Conservation (phyloP, 495 filamentous ascomycete genomes). For the Filosporella fistucella region DNA sequence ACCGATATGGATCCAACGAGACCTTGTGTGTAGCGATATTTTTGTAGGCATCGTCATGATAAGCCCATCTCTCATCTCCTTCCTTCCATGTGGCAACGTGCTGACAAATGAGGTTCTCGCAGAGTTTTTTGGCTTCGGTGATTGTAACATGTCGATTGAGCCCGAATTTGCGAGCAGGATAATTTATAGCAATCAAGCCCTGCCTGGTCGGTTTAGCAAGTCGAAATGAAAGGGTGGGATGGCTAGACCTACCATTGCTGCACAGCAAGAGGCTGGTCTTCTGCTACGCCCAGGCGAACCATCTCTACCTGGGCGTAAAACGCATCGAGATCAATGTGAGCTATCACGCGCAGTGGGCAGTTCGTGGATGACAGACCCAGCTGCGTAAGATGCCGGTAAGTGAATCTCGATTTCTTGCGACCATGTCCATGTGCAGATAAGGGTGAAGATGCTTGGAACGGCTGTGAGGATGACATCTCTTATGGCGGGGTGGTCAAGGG, state of each 20-base stretch:
- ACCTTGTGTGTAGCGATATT: conserved; percentile 89
- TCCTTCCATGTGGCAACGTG: conserved; percentile 95
- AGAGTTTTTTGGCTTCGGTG: conserved; percentile 81
- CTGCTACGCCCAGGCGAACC: conserved; percentile 70
- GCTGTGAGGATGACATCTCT: conserved; percentile 22
- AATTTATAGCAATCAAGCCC: conserved; percentile 93
- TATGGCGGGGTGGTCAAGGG: too few species aligned
- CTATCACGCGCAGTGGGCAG: conserved; percentile 79
- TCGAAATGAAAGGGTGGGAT: conserved; percentile 20
- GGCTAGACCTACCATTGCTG: conserved; percentile 63
- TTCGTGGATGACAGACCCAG: conserved; percentile 65
- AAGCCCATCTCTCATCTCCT: conserved; percentile 87
- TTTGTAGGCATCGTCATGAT: conserved; percentile 69
- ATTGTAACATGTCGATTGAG: conserved; percentile 71
- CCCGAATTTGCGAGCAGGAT: conserved; percentile 77
- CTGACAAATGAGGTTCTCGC: conserved; percentile 78
- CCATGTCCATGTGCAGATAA: background rate
- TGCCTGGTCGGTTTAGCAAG: conserved; percentile 35
- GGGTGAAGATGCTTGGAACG: conserved; percentile 22
- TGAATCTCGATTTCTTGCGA: conserved; percentile 66
- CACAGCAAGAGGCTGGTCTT: conserved; percentile 82
- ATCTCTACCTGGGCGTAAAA: conserved; percentile 98
- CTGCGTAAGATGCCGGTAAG: conserved; percentile 74
- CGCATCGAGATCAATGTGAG: conserved; percentile 93
- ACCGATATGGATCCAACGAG: conserved; percentile 85